Conservation (phyloP, 306 rosid species). For the Acacia acuminata region DNA sequence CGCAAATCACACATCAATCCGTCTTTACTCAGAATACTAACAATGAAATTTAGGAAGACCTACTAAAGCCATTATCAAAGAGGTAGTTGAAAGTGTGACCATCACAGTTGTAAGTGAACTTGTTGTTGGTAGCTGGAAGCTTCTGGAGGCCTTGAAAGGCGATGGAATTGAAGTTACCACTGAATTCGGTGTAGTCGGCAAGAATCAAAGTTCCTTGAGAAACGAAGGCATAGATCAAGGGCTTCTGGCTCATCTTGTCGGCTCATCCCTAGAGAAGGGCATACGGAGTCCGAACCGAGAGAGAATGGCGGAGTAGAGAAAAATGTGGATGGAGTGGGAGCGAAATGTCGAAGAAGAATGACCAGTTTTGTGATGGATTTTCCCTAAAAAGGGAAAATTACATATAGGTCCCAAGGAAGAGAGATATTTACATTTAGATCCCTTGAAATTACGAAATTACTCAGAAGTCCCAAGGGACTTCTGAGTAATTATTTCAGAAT, state of each 20-base stretch:
- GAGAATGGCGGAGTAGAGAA: no score
- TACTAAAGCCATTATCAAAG: constrained; percentile 91
- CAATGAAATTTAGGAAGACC: constrained; percentile 1
- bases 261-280: no score
- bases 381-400: no score
- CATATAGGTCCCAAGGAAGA: no score
- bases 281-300: no score
- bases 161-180: constrained; percentile 93
- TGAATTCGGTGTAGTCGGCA: constrained; percentile 91
- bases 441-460: no score
- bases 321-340: no score
- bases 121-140: constrained; percentile 91
- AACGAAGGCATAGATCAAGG: constrained; percentile 95
- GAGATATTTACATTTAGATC: no score
- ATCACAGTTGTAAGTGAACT: constrained; percentile 96
- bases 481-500: no score
- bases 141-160: constrained; percentile 98
- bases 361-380: no score
- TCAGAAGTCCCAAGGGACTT: no score
- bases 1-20: neutral
- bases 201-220: constrained; percentile 88
- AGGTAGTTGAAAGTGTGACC: constrained; percentile 93
- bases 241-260: constrained; percentile 54
- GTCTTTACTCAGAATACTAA: neutral
- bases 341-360: no score